Conservation (phyloP, 345 rosid genomes). For the Ceriops tagal region DNA sequence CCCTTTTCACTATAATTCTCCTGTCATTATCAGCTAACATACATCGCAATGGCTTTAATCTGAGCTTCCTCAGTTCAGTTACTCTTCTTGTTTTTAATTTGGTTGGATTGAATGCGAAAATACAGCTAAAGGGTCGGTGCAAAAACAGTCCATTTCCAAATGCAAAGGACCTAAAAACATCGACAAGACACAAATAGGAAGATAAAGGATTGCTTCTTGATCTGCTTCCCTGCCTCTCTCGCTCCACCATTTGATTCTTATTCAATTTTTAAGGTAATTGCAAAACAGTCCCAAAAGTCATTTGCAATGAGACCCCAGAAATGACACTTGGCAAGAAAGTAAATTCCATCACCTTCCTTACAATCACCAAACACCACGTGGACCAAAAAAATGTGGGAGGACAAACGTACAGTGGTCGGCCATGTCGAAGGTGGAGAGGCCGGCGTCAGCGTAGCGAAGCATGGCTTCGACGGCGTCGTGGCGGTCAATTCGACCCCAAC, state of each 20-base stretch:
- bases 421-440: slow-evolving; percentile 96
- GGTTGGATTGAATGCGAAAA: slow-evolving; percentile 25
- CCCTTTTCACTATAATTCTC: slow-evolving; percentile 41
- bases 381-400: background rate
- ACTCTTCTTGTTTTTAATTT: slow-evolving; percentile 20
- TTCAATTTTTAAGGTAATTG: too few relatives aligned
- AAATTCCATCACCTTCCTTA: too few relatives aligned
- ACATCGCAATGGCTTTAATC: slow-evolving; percentile 27
- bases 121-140: slow-evolving; percentile 13
- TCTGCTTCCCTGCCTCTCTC: slow-evolving; percentile 7
- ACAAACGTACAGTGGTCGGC: slow-evolving; percentile 76
- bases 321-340: too few relatives aligned
- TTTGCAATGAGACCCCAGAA: too few relatives aligned
- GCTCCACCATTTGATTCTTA: slow-evolving; percentile 3
- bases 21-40: slow-evolving; percentile 31
- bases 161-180: background rate
- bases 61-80: slow-evolving; percentile 6
- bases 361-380: slow-evolving; percentile 15
- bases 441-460: slow-evolving; percentile 73
- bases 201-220: background rate
- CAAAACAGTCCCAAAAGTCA: too few relatives aligned
- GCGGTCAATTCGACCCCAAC: slow-evolving; percentile 83
- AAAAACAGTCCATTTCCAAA: slow-evolving; percentile 31
- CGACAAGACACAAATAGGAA: background rate
- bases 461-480: slow-evolving; percentile 78